Evolutionary conservation across 192 early-diverging fungal genomes (phyloP).

Genomic region (Coemansia javaensis): DNA sequence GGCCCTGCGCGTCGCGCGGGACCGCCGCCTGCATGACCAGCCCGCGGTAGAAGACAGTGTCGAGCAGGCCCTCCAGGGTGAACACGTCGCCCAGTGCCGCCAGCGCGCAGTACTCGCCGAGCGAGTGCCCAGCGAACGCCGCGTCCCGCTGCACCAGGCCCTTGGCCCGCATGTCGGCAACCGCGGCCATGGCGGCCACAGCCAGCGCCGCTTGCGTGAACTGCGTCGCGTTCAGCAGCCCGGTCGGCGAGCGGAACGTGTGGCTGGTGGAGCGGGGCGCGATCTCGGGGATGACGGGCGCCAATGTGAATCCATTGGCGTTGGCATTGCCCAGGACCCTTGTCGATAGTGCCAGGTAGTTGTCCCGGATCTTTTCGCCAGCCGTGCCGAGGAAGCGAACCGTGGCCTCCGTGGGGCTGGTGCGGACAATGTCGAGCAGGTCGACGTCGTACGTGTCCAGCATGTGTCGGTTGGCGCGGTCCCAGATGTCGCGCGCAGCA

Average conservation of each 20-base stretch:
- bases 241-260: slow-evolving; percentile 75
- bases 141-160: slow-evolving; percentile 74
- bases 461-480: slow-evolving; percentile 87
- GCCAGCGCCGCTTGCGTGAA: slow-evolving; percentile 89
- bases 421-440: slow-evolving; percentile 83
- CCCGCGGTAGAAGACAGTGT: slow-evolving; percentile 91
- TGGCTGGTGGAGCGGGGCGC: slow-evolving; percentile 63
- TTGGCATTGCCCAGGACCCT: slow-evolving; percentile 39
- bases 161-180: slow-evolving; percentile 81
- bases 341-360: slow-evolving; percentile 66
- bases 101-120: slow-evolving; percentile 89
- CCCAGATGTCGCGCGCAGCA: slow-evolving; percentile 83
- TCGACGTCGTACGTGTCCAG: slow-evolving; percentile 80
- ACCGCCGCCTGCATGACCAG: slow-evolving; percentile 96
- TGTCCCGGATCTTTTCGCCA: slow-evolving; percentile 71
- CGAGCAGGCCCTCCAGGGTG: slow-evolving; percentile 73
- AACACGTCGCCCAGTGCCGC: slow-evolving; percentile 75
- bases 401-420: slow-evolving; percentile 62
- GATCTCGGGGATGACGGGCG: slow-evolving; percentile 45
- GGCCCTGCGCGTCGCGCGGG: slow-evolving; percentile 65
- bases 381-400: slow-evolving; percentile 82
- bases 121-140: slow-evolving; percentile 86
- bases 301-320: background rate
- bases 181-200: slow-evolving; percentile 78
- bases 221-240: slow-evolving; percentile 87